Evolutionary conservation across 73 alveolate genomes (phyloP), one percentile per base, ranked within the genome.

Genomic region (Paramecium primaurelia): DNA sequence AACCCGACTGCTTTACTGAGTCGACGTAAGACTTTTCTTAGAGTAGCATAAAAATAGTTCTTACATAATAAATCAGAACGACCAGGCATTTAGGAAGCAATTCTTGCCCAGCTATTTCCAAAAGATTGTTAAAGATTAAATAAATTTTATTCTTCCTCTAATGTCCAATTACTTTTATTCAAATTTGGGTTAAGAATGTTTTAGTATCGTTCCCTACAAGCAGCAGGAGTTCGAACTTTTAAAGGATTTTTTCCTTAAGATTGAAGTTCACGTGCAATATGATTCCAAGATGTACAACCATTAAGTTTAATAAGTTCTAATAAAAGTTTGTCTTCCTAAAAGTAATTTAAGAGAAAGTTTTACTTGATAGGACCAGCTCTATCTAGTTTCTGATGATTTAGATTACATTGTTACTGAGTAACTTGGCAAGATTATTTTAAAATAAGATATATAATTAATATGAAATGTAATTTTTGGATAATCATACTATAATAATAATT

Each of bases 71-170:
- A 86, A 80, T 95, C 98, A 4, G 98, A 94, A 49, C 98, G 75
- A n/a, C 98, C 98, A 16, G 97, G 96, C 84, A 95, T 88, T 87
- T 26, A 86, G 51, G 91, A 92, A 18, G 96, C 60, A 42, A 95
- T 93, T 73, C 88, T 94, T 42, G 96, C 92, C 98, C 98, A 95
- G 60, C 93, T 86, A 86, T 95, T 95, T 26, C 98, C 98, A 90
- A 40, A 86, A 68, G 91, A 88, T 34, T 68, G 47, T 59, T 95
- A 96, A 88, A 92, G 93, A 54, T 92, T 92, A 37, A 95, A 95
- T 71, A 95, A 84, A 64, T 84, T 77, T 49, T 86, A 64, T 87
- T 95, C 97, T 84, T 95, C 98, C 77, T 94, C 97, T 77, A 37
- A 85, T 49, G 96, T 95, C 98, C 98, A 95, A 47, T 80, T 59